Conservation (phyloP, 2,329 filamentous ascomycete species). For the Diaporthe australafricana region DNA sequence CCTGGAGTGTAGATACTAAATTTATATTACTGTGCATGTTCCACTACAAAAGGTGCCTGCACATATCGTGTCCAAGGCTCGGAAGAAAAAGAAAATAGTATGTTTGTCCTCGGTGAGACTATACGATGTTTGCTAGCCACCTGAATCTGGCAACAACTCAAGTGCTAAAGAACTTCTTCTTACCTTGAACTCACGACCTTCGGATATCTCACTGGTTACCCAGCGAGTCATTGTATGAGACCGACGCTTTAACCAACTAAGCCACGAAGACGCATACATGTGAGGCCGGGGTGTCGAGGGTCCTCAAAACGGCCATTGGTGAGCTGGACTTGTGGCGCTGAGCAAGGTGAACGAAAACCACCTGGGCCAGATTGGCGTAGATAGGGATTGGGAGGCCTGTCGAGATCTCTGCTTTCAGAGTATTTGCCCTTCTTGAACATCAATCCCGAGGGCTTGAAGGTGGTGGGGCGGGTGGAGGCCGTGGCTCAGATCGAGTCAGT, state of each 20-base stretch:
- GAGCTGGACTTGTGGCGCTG: background rate
- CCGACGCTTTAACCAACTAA: conserved; percentile 55
- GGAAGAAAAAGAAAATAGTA: background rate
- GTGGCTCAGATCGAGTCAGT: background rate
- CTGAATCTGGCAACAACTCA: background rate
- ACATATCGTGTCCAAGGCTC: too few species aligned
- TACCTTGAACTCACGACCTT: conserved; percentile 57
- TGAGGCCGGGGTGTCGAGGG: background rate
- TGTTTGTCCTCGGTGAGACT: conserved; percentile 53
- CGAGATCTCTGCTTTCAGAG: background rate
- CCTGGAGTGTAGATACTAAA: too few species aligned
- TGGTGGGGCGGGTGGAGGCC: conserved; percentile 7
- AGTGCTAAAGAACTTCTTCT: background rate
- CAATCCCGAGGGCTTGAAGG: too few species aligned
- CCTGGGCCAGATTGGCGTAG: background rate
- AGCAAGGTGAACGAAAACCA: background rate
- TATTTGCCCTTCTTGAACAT: background rate
- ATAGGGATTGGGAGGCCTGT: background rate
- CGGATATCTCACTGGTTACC: conserved; percentile 41
- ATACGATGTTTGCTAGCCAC: background rate
- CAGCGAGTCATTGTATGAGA: conserved; percentile 45
- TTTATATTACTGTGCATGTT: too few species aligned
- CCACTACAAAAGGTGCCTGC: too few species aligned
- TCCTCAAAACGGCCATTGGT: background rate
- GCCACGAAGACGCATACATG: conserved; percentile 45